Evolutionary conservation across 1,284 basidiomycete genomes (phyloP), one percentile per base, ranked within the genome.

Genomic region (Cryptococcus sp.): DNA sequence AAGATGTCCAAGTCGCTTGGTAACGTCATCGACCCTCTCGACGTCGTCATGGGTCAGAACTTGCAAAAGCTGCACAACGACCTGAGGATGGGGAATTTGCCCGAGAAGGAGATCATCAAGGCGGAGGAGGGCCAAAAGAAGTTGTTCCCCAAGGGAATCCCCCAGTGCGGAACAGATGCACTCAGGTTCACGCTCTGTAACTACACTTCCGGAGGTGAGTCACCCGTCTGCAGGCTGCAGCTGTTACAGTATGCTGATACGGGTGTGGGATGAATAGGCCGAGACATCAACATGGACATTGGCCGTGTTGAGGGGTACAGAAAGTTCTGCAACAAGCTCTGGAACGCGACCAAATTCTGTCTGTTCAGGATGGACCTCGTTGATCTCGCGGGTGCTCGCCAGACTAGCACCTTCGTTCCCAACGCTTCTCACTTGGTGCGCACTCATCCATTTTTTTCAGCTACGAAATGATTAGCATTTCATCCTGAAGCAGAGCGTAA

Each of bases 291-390:
- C 77, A 80, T 98, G 61, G 94, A 98, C 77, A 94, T 98, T 68
- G 78, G 91, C 62, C 87, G 93, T 60, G 93, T 98, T n/a, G 95
- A 98, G 79, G 95, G 95, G 6, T 98, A 98, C 79, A 86, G 96
- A 76, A 98, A 98, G 79, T 96, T 98, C 82, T 98, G 96, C 81
- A 98, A 99, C 82, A 98, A 98, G 82, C 87, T 99, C 33, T 98
- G 96, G 84, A 98, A 99, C 75, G 96, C 96, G 1, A 98, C 94
- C 57, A 95, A 95, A 77, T 98, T 99, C 70, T 95, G 93, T 28
- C 91, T 97, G 86, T 84, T 95, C 75, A 94, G 94, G 79, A 80
- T 97, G 39, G 92, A 92, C 61, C 66, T 76, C 33, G 71, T 77
- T 53, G 71, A 76, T 52, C 65, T 78, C 37, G 73, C 76, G 40